A percentile compares a stretch with the other conserved stretches of the same genome.
These are phyloP conservation scores for Psilocybe azurescens DNA, from an alignment of 768 basidiomycete genomes.

Conservation along the genomic window DNA sequence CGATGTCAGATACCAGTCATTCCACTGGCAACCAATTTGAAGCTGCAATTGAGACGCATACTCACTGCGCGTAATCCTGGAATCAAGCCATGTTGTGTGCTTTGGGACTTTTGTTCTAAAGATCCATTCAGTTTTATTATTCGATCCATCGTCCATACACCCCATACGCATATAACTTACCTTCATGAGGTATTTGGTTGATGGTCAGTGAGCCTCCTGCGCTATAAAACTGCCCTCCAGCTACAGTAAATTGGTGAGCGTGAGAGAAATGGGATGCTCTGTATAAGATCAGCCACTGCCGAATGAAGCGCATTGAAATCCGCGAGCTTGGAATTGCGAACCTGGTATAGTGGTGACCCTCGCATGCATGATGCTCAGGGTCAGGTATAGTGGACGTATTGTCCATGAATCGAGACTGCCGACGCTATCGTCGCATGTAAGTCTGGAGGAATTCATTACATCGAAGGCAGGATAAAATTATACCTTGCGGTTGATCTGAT, in stretches of 20 bases:
- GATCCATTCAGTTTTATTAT: not conserved
- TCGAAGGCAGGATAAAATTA: too few species aligned
- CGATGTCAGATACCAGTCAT: not conserved
- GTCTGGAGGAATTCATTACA: too few species aligned
- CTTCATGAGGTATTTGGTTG: not conserved
- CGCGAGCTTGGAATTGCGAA: not conserved
- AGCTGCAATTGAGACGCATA: not conserved
- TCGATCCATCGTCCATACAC: not conserved
- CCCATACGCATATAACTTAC: not conserved
- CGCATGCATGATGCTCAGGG: too few species aligned
- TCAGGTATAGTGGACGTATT: too few species aligned
- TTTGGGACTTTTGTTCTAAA: not conserved
- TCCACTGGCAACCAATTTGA: too few species aligned
- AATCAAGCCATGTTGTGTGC: not conserved
- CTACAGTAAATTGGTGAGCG: not conserved
- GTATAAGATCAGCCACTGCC: not conserved
- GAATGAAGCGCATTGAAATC: not conserved
- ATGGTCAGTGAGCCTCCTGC: not conserved
- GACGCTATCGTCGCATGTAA: too few species aligned
- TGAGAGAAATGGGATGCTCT: not conserved
- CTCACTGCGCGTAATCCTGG: not conserved
- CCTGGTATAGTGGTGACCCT: not conserved
- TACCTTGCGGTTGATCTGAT: too few species aligned
- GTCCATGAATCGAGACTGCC: too few species aligned
- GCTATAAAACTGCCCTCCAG: not conserved